Evolutionary conservation across 495 filamentous ascomycete genomes (phyloP), one percentile per base, ranked within the genome.

Genomic region (Rostrohypoxylon terebratum): DNA sequence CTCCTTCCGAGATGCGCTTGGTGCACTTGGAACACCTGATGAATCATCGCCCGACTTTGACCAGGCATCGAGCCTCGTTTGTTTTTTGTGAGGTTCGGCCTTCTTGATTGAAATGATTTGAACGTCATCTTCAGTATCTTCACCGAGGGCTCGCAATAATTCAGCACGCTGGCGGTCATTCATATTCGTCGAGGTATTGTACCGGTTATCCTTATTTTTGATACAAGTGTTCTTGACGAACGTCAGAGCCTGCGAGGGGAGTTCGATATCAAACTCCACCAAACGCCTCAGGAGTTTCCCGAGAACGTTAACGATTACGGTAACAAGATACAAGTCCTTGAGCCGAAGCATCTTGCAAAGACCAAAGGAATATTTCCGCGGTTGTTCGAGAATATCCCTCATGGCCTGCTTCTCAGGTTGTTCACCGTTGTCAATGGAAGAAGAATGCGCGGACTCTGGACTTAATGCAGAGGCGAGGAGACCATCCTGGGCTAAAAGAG

Each of bases 341-440:
- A 98, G 83, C 66, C 94, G 87, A 11, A 98, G 83, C 92, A 94
- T 95, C 77, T 91, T 92, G 11, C 90, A 89, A 79, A 97, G 89
- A 14, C 83, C 85, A 72, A 84, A 83, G 77, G 93, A 90, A 11
- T 90, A 87, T 50, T 77, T 74, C 9, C 87, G 90, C 1, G 93
- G 90, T 9, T 89, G 83, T 36, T 86, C 79, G 25, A 93, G 79
- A 14, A 94, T 81, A 14, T 78, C 76, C 71, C 86, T 90, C 78
- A 84, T 83, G 9, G 79, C 80, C 67, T 81, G 67, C 31, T 73
- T 75, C 11, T 74, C 71, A 7, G 84, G 80, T 42, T 81, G 79
- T n/a, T 83, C 81, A 1, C 79, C 79, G 57, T 81, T 80, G 42
- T 80, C 80, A 16, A 81, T 77, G 4, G 77, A 79, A 18, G 77